A percentile compares a stretch with the other conserved stretches of the same genome.
phyloP scores from a whole-genome alignment of 2,329 filamentous ascomycete genomes.

The Lasiodiplodia sp. region DNA sequence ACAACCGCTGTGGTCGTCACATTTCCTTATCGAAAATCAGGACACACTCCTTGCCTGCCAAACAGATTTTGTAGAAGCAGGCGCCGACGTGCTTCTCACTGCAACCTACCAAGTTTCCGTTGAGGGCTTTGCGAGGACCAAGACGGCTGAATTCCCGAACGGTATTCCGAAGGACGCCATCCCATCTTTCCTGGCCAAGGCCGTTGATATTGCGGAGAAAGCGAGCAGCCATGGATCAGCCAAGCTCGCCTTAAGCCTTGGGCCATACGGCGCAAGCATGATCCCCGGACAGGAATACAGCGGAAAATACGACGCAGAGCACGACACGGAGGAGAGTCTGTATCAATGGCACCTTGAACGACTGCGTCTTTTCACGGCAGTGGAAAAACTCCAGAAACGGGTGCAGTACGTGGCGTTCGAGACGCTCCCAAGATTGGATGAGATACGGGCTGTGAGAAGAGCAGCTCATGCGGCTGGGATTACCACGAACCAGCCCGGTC shows the following conservation, averaged over 20 bases:
- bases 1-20: slow-evolving; percentile 12
- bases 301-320: slow-evolving; percentile 3
- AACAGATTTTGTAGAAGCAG: neutral
- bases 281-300: slow-evolving; percentile 6
- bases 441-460: slow-evolving; percentile 9
- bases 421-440: slow-evolving; percentile 9
- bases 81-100: slow-evolving; percentile 6
- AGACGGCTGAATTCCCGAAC: neutral
- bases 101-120: slow-evolving; percentile 15
- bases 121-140: slow-evolving; percentile 2
- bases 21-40: neutral
- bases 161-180: slow-evolving; percentile 2
- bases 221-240: neutral
- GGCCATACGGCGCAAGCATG: slow-evolving; percentile 7
- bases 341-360: slow-evolving; percentile 10
- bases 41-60: slow-evolving; percentile 15
- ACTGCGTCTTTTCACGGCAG: neutral
- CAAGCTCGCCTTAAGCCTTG: neutral
- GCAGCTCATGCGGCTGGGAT: neutral
- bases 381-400: neutral
- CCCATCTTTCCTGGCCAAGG: neutral
- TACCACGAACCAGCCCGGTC: neutral
- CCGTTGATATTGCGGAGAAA: neutral
- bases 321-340: neutral
- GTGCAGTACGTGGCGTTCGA: slow-evolving; percentile 14